phyloP scores from a whole-genome alignment of 2,329 filamentous ascomycete species.

The Penicillium sp. region DNA sequence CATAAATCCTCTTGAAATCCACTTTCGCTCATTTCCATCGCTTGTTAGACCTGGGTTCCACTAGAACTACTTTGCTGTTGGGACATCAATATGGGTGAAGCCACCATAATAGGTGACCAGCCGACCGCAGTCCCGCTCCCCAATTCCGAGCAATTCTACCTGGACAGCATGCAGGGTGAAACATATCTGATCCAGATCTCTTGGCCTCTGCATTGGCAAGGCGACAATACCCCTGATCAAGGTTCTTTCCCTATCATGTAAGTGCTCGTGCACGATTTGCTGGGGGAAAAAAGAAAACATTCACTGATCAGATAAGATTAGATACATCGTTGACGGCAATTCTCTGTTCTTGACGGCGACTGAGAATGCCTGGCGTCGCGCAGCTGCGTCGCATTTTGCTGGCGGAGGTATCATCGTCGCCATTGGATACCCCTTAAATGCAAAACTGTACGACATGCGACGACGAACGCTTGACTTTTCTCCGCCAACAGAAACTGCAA shows the following conservation, averaged over 20 bases:
- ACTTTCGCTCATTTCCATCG: too few species aligned
- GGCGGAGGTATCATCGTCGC: slow-evolving; percentile 23
- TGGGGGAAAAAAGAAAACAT: background rate
- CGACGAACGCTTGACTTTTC: slow-evolving; percentile 13
- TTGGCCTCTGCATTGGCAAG: slow-evolving; percentile 21
- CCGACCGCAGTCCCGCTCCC: slow-evolving; percentile 7
- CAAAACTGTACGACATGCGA: slow-evolving; percentile 9
- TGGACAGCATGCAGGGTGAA: slow-evolving; percentile 14
- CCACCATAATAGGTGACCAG: background rate
- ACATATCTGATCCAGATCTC: slow-evolving; percentile 23
- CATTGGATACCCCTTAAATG: slow-evolving; percentile 22
- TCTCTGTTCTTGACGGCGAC: slow-evolving; percentile 26
- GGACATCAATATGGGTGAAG: background rate
- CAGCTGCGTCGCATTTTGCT: slow-evolving; percentile 12
- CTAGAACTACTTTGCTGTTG: background rate
- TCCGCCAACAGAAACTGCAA: background rate
- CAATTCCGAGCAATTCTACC: slow-evolving; percentile 21
- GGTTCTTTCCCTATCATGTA: slow-evolving; percentile 8
- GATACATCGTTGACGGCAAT: slow-evolving; percentile 28
- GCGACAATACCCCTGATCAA: background rate
- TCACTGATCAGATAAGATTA: slow-evolving; percentile 3
- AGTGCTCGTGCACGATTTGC: background rate
- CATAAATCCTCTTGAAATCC: too few species aligned
- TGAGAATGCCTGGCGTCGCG: slow-evolving; percentile 22
- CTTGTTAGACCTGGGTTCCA: too few species aligned